Evolutionary conservation across 768 basidiomycete species (phyloP).

Genomic region (Pleurotus tuber-regium): DNA sequence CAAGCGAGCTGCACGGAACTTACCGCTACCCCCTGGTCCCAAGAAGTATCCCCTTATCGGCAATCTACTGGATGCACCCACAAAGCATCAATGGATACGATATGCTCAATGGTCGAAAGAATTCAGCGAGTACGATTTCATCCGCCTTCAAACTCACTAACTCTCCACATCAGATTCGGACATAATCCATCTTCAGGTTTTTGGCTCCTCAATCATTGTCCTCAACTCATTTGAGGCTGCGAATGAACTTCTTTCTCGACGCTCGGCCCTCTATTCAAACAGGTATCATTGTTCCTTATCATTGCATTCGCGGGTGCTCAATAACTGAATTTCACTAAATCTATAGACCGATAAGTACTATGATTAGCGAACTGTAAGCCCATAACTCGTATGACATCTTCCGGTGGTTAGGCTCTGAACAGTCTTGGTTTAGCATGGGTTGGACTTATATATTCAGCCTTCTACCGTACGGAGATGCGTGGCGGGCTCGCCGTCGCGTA

Average conservation of each 20-base stretch:
- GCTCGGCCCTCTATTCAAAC: conserved; percentile 38
- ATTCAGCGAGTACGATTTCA: neutral
- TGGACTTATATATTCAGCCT: conserved; percentile 36
- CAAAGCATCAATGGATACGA: neutral
- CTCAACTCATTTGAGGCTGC: conserved; percentile 33
- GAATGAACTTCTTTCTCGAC: conserved; percentile 38
- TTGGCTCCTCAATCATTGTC: conserved; percentile 31
- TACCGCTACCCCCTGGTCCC: conserved; percentile 26
- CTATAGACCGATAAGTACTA: conserved; percentile 23
- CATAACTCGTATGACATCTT: neutral
- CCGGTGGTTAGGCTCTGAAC: neutral
- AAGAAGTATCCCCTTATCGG: conserved; percentile 21
- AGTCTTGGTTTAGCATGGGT: too few species aligned
- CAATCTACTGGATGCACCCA: conserved; percentile 21
- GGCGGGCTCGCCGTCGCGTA: conserved; percentile 38
- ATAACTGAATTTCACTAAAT: too few species aligned
- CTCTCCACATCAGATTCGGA: conserved; percentile 24
- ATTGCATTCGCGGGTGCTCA: neutral
- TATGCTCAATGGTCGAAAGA: conserved; percentile 15
- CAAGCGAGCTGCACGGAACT: too few species aligned
- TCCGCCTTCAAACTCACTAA: neutral
- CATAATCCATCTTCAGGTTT: conserved; percentile 26
- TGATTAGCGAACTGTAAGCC: conserved; percentile 25
- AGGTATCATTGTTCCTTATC: conserved; percentile 19
- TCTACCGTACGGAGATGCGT: conserved; percentile 37